Evolutionary conservation across 139 green algal species (phyloP), one percentile per base, ranked within the genome.

Genomic region (Micractinium conductrix): DNA sequence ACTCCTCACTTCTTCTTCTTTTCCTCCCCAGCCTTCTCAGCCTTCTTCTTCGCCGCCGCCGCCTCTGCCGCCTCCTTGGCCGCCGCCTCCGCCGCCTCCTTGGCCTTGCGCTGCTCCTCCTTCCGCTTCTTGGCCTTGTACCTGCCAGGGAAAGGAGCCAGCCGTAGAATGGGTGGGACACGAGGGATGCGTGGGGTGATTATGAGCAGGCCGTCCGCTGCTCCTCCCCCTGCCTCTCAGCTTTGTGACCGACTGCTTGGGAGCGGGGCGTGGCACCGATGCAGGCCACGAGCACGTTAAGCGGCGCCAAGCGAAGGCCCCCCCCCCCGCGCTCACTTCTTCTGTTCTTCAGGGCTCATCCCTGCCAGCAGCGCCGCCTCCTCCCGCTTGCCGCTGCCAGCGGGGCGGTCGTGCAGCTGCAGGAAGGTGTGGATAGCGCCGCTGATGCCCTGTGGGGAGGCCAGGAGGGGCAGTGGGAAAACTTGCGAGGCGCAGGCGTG

Each of bases 381-480:
- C n/a, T 87, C 42, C 53, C 87, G 43, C 58, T 86, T 68, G 71
- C 76, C 78, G 58, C 44, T 48, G 26, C 70, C 75, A 19, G 58
- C 45, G 0, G 91, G 92, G 2, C 67, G 62, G 84, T 96, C 95
- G 50, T 93, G 65, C 44, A 98, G 91, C 55, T 87, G 71, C 38
- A 98, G 78, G 87, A 98, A 98, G 35, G 83, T 81, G 30, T 79
- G 80, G 14, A 99, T 83, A 14, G 95, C 95, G 28, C 93, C 92
- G 7, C 30, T 48, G 22, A 96, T 94, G 28, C 93, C 96, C 89
- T 95, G 87, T 38, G 79, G 62, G 2, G 68, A 53, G 22, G 68
- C 19, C 4, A 16, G 42, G 43, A 62, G 26, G 2, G 19, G 68
- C 8, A 9, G 38, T 5, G 30, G 30, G 4, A 26, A 6, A 40